These are phyloP conservation scores for Aeminium ludgeri DNA, from an alignment of 495 filamentous ascomycete genomes.

Conservation along the genomic window DNA sequence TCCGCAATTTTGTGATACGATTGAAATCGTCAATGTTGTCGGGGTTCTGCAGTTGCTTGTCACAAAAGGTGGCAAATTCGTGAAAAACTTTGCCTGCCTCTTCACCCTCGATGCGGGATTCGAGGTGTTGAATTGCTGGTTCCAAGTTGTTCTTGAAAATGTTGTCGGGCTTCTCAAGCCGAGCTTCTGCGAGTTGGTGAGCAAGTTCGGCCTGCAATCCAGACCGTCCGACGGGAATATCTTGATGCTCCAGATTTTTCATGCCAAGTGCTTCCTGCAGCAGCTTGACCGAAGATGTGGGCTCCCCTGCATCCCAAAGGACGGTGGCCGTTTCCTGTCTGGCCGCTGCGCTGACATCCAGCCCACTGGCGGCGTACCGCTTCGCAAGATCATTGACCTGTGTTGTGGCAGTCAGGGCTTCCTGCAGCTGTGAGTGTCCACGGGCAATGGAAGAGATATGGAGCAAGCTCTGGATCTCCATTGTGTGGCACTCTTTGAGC, in stretches of 20 bases:
- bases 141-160: constrained; percentile 74
- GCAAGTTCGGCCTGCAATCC: constrained; percentile 76
- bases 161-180: constrained; percentile 78
- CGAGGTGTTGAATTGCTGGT: constrained; percentile 65
- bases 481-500: constrained; percentile 43
- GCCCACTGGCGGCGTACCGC: constrained; percentile 45
- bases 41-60: constrained; percentile 73
- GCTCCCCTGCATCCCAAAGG: constrained; percentile 88
- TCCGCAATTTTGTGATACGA: constrained; percentile 59
- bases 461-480: constrained; percentile 58
- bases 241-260: constrained; percentile 48
- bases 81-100: constrained; percentile 81
- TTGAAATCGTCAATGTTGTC: constrained; percentile 72
- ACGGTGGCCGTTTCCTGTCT: constrained; percentile 71
- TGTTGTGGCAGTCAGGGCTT: constrained; percentile 68
- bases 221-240: constrained; percentile 54
- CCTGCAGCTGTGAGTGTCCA: constrained; percentile 63
- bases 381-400: constrained; percentile 57
- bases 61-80: constrained; percentile 88
- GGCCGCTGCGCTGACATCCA: constrained; percentile 59
- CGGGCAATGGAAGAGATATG: constrained; percentile 57
- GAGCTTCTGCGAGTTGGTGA: constrained; percentile 74
- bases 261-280: constrained; percentile 54
- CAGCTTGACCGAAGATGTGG: constrained; percentile 77
- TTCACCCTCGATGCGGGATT: constrained; percentile 46